Conservation (phyloP, 2,329 filamentous ascomycete genomes). For the Fusarium algeriense region DNA sequence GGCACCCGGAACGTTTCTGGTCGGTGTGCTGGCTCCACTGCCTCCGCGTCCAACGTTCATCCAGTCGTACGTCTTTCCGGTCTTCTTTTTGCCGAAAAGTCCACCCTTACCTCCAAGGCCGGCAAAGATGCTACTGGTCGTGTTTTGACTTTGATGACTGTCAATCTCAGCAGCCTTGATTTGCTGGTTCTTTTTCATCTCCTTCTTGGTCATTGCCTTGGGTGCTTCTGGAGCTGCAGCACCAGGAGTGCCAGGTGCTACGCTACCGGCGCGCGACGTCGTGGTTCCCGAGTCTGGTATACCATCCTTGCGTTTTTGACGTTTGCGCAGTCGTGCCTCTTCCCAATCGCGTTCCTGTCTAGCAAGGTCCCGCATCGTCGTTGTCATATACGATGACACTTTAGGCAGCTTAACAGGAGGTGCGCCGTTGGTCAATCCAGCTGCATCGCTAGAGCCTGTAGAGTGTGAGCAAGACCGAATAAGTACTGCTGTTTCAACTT, state of each 20-base stretch:
- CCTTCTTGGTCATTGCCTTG: constrained; percentile 88
- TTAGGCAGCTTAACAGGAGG: constrained; percentile 61
- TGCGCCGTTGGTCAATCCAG: constrained; percentile 53
- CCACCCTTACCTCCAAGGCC: constrained; percentile 73
- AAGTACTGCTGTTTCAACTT: constrained; percentile 48
- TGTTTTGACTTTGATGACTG: constrained; percentile 84
- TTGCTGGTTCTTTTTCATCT: constrained; percentile 79
- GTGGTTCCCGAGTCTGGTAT: constrained; percentile 63
- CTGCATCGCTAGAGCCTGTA: constrained; percentile 57
- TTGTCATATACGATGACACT: constrained; percentile 64
- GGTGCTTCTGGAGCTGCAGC: constrained; percentile 72
- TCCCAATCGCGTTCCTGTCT: constrained; percentile 78
- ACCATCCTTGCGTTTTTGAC: constrained; percentile 72
- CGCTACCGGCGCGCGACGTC: constrained; percentile 66
- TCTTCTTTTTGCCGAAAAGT: constrained; percentile 70
- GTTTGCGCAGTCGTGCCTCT: constrained; percentile 76
- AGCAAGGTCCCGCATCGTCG: constrained; percentile 71
- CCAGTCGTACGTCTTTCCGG: constrained; percentile 79
- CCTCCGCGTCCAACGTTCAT: constrained; percentile 69
- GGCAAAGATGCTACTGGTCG: constrained; percentile 80
- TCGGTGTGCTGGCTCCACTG: constrained; percentile 67
- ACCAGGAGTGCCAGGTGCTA: constrained; percentile 71
- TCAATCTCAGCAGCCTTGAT: constrained; percentile 82
- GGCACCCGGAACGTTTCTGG: constrained; percentile 51
- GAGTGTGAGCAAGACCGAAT: constrained; percentile 30